Evolutionary conservation across 2,329 filamentous ascomycete species (phyloP).

Genomic region (Emydomyces testavorans): DNA sequence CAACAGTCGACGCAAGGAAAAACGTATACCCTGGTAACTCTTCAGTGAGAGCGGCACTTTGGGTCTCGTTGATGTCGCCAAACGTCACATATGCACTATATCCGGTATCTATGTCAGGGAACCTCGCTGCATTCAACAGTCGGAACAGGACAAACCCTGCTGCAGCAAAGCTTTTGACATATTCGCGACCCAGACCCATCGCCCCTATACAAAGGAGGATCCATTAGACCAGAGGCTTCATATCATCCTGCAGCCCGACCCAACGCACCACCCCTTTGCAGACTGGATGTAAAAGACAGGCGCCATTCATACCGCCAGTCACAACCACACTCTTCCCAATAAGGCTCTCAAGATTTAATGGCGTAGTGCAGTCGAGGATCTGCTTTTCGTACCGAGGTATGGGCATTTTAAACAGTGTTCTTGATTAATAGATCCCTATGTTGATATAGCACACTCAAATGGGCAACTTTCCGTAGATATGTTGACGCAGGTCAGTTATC

Average conservation of each 20-base stretch:
- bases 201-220: slow-evolving; percentile 8
- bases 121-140: neutral
- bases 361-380: slow-evolving; percentile 9
- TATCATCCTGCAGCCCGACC: neutral
- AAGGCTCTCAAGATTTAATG: slow-evolving; percentile 7
- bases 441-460: too few species aligned
- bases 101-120: neutral
- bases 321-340: slow-evolving; percentile 13
- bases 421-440: neutral
- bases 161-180: slow-evolving; percentile 10
- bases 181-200: slow-evolving; percentile 10
- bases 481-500: too few species aligned
- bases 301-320: slow-evolving; percentile 12
- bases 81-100: slow-evolving; percentile 15
- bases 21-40: slow-evolving; percentile 11
- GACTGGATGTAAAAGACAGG: neutral
- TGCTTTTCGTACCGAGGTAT: slow-evolving; percentile 3
- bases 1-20: neutral
- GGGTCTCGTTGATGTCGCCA: slow-evolving; percentile 13
- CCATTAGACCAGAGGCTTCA: neutral
- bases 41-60: slow-evolving; percentile 3
- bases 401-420: slow-evolving; percentile 5
- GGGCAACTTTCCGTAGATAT: too few species aligned
- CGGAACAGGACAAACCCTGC: slow-evolving; percentile 8
- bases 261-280: neutral